Evolutionary conservation across 2,329 filamentous ascomycete genomes (phyloP).

Genomic region (Zasmidium cellare): DNA sequence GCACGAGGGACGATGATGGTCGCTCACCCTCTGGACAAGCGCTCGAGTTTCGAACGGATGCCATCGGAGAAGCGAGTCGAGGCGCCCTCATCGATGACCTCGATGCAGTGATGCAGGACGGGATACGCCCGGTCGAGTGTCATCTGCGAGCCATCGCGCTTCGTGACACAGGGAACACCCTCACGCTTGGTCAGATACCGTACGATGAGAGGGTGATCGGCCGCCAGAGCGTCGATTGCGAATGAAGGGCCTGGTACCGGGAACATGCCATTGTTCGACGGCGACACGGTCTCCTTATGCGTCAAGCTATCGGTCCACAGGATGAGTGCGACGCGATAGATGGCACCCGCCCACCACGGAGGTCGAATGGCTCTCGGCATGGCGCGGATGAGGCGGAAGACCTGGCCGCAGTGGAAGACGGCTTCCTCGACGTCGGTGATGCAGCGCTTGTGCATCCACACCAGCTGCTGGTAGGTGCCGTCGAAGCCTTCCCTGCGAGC

Average conservation of each 20-base stretch:
- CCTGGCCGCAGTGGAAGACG: slow-evolving; percentile 67
- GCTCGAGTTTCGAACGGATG: slow-evolving; percentile 55
- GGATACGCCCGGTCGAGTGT: slow-evolving; percentile 50
- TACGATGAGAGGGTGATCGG: slow-evolving; percentile 53
- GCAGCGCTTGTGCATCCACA: slow-evolving; percentile 61
- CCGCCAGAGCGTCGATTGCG: slow-evolving; percentile 51
- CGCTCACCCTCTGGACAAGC: slow-evolving; percentile 37
- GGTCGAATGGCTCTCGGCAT: slow-evolving; percentile 64
- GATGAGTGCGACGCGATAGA: slow-evolving; percentile 66
- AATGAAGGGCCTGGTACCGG: slow-evolving; percentile 44
- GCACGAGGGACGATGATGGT: no score
- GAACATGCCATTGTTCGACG: slow-evolving; percentile 38
- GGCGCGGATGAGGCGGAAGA: slow-evolving; percentile 59
- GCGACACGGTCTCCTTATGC: slow-evolving; percentile 47
- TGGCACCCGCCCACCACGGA: slow-evolving; percentile 69
- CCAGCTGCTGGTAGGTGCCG: slow-evolving; percentile 55
- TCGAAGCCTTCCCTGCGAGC: slow-evolving; percentile 63
- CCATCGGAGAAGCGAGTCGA: slow-evolving; percentile 56
- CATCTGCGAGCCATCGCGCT: slow-evolving; percentile 50
- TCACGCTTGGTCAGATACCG: slow-evolving; percentile 56
- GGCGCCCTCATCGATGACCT: slow-evolving; percentile 54
- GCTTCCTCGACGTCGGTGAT: slow-evolving; percentile 64
- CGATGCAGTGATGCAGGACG: slow-evolving; percentile 53
- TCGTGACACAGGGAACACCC: slow-evolving; percentile 54
- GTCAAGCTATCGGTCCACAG: slow-evolving; percentile 63